These are phyloP conservation scores for Arbutus unedo DNA, from an alignment of 148 eudicot species.

Conservation along the genomic window DNA sequence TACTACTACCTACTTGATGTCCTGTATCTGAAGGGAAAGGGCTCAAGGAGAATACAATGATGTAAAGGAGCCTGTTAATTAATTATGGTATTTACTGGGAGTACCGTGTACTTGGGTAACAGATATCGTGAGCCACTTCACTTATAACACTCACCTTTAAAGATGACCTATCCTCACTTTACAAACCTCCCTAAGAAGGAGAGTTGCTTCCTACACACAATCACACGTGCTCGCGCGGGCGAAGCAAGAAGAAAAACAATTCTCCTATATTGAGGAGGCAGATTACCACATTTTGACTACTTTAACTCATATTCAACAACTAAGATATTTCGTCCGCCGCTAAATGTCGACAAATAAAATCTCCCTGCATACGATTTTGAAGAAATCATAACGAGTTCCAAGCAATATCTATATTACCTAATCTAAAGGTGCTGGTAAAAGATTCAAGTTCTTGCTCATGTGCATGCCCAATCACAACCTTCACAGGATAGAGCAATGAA, in stretches of 20 bases:
- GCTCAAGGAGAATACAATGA: background rate
- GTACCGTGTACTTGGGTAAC: too few relatives aligned
- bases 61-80: background rate
- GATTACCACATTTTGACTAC: background rate
- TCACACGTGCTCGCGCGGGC: background rate
- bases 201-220: background rate
- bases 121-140: too few relatives aligned
- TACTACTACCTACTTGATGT: background rate
- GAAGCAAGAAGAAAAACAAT: background rate
- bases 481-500: slow-evolving; percentile 85
- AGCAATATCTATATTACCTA: slow-evolving; percentile 39
- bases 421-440: slow-evolving; percentile 53
- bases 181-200: background rate
- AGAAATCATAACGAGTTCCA: background rate
- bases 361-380: background rate
- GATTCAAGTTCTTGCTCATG: slow-evolving; percentile 95
- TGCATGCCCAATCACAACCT: slow-evolving; percentile 59
- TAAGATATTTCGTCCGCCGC: background rate
- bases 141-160: background rate
- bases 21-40: background rate
- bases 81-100: background rate
- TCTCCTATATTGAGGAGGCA: background rate
- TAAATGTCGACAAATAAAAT: background rate
- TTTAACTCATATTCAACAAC: background rate
- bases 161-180: background rate